A percentile compares a stretch with the other conserved stretches of the same genome.
These are phyloP conservation scores for Populus nigra DNA, from an alignment of 345 rosid species.

Conservation along the genomic window DNA sequence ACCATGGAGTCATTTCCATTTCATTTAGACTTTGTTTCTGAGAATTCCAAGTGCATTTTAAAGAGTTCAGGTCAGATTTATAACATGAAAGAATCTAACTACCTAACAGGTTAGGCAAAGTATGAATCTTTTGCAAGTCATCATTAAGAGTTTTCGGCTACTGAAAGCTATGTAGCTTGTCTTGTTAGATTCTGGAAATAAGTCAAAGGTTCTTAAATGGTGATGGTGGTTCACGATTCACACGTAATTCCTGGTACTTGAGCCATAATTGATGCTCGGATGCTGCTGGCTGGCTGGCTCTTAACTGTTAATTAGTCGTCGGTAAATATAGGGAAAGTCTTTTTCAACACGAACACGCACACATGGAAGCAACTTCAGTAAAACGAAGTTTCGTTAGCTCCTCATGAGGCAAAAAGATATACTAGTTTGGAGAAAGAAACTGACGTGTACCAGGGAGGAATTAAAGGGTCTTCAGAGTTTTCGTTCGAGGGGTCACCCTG, in stretches of 20 bases:
- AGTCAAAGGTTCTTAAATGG: neutral
- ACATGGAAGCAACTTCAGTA: neutral
- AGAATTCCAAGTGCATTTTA: neutral
- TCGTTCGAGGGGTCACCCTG: too few relatives aligned
- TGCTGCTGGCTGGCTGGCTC: neutral
- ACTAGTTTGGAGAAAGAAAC: neutral
- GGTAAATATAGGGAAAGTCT: neutral
- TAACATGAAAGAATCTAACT: too few relatives aligned
- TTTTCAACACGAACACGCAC: too few relatives aligned
- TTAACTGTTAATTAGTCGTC: neutral
- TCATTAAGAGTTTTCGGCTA: too few relatives aligned
- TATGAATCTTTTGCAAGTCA: too few relatives aligned
- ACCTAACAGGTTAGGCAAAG: too few relatives aligned
- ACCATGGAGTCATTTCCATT: too few relatives aligned
- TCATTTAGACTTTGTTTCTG: neutral
- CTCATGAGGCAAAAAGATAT: neutral
- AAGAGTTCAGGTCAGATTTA: too few relatives aligned
- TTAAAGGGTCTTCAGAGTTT: too few relatives aligned
- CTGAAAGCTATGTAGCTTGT: neutral
- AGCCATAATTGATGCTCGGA: neutral
- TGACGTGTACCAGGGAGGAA: too few relatives aligned
- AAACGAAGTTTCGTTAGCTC: neutral
- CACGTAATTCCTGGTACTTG: neutral
- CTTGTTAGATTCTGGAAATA: neutral
- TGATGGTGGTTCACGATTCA: neutral